phyloP scores from a whole-genome alignment of 2,329 filamentous ascomycete genomes.

The Arthrinium phaeospermum region DNA sequence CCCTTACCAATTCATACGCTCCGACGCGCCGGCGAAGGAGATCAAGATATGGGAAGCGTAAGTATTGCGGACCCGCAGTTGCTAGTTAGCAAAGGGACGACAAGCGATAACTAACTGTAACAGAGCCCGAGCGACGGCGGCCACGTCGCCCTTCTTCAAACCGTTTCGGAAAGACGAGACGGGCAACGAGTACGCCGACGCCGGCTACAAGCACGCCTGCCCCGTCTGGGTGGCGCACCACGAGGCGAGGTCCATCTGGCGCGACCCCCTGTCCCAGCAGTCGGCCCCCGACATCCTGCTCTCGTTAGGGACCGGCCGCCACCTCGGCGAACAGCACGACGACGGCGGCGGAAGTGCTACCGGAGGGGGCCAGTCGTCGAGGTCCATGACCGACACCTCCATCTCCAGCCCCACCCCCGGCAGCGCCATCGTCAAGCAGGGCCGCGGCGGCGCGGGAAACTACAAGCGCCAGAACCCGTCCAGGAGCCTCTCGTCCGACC shows the following conservation, averaged over 20 bases:
- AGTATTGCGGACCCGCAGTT: constrained; percentile 21
- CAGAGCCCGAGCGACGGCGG: constrained; percentile 39
- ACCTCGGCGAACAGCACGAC: constrained; percentile 32
- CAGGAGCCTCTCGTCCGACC: constrained; percentile 16
- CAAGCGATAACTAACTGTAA: background rate
- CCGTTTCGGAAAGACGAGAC: constrained; percentile 33
- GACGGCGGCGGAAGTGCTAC: constrained; percentile 21
- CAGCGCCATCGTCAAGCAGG: constrained; percentile 36
- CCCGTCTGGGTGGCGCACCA: constrained; percentile 36
- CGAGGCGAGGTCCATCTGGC: constrained; percentile 37
- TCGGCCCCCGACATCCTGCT: constrained; percentile 36
- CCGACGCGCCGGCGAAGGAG: constrained; percentile 35
- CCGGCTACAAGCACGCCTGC: constrained; percentile 30
- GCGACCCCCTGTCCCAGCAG: constrained; percentile 29
- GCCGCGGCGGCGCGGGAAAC: constrained; percentile 37
- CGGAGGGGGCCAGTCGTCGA: constrained; percentile 24
- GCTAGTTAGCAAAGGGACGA: background rate
- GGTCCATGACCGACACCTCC: constrained; percentile 29
- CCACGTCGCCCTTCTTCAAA: constrained; percentile 39
- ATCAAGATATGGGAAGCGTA: constrained; percentile 41
- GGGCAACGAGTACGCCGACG: constrained; percentile 18
- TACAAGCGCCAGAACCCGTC: constrained; percentile 34
- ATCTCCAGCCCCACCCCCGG: constrained; percentile 10
- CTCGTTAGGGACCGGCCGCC: constrained; percentile 38
- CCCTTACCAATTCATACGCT: constrained; percentile 37